A percentile compares a stretch with the other conserved stretches of the same genome.
phyloP scores from a whole-genome alignment of 1,139 yeast genomes.

The Magnusiomyces tetraspermus region DNA sequence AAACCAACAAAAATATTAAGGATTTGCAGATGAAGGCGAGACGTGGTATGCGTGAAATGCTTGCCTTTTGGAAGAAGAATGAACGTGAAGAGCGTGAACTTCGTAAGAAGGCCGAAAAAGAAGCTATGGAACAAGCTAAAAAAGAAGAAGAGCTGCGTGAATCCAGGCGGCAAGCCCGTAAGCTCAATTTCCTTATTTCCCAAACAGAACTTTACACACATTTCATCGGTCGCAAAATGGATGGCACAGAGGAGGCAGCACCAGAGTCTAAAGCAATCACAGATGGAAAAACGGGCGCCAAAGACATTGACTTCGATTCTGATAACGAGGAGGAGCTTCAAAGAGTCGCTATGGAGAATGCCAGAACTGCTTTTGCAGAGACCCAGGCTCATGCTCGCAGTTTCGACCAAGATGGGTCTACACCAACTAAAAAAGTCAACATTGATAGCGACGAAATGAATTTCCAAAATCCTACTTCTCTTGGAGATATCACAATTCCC shows the following conservation, averaged over 20 bases:
- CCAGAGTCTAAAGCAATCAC: conserved; percentile 26
- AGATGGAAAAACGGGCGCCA: conserved; percentile 42
- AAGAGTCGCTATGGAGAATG: conserved; percentile 85
- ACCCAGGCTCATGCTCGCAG: conserved; percentile 72
- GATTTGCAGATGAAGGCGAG: conserved; percentile 89
- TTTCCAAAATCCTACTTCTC: conserved; percentile 91
- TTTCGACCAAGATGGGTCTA: conserved; percentile 50
- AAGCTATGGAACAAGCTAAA: conserved; percentile 79
- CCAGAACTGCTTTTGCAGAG: conserved; percentile 72
- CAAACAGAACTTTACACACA: conserved; percentile 97
- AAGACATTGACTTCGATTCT: conserved; percentile 72
- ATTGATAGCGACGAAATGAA: conserved; percentile 63
- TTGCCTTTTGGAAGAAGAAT: conserved; percentile 93
- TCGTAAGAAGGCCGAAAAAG: conserved; percentile 83
- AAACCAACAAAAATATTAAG: conserved; percentile 82
- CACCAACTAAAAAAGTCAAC: conserved; percentile 35
- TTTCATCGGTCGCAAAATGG: conserved; percentile 88
- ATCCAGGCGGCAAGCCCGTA: conserved; percentile 85
- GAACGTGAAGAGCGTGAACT: conserved; percentile 91
- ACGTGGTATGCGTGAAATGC: conserved; percentile 97
- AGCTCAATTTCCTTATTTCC: conserved; percentile 87
- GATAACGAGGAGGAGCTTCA: conserved; percentile 76
- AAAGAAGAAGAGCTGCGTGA: conserved; percentile 94
- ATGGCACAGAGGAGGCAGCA: conserved; percentile 65
- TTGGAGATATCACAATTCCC: conserved; percentile 73